Percentiles rank a stretch among this genome's conserved stretches.
These are phyloP conservation scores for Tephrocybe sp. DNA, from an alignment of 768 basidiomycete genomes.

Conservation along the genomic window DNA sequence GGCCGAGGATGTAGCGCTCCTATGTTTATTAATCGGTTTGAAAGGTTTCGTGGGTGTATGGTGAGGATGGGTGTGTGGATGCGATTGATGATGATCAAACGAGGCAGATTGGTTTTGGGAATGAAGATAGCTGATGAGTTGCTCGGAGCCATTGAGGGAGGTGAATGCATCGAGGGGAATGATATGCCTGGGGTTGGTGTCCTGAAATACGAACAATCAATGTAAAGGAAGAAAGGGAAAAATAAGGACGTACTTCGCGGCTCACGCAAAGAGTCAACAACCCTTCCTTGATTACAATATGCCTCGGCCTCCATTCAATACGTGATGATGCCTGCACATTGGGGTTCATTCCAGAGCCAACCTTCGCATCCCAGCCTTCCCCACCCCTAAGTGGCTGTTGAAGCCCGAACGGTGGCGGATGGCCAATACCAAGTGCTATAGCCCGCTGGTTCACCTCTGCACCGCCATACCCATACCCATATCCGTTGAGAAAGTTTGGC, in stretches of 20 bases:
- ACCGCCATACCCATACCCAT: slow-evolving; percentile 9
- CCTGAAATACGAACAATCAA: slow-evolving; percentile 26
- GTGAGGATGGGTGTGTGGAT: neutral
- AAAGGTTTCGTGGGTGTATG: neutral
- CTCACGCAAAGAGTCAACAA: slow-evolving; percentile 53
- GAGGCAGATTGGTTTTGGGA: neutral
- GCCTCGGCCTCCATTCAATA: slow-evolving; percentile 61
- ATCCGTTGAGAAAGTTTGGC: slow-evolving; percentile 14
- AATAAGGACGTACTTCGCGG: slow-evolving; percentile 41
- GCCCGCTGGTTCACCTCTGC: neutral
- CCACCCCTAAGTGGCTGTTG: neutral
- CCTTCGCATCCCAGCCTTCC: neutral
- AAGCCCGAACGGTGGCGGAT: slow-evolving; percentile 5
- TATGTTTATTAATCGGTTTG: slow-evolving; percentile 2
- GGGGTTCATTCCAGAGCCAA: neutral
- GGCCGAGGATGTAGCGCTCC: neutral
- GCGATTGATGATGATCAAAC: neutral
- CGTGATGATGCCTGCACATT: slow-evolving; percentile 5
- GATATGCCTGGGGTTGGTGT: slow-evolving; percentile 35
- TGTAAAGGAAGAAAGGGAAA: neutral
- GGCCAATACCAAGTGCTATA: slow-evolving; percentile 10
- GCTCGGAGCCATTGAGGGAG: slow-evolving; percentile 43
- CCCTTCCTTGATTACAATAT: slow-evolving; percentile 62
- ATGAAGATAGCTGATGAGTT: slow-evolving; percentile 26
- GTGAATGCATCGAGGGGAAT: slow-evolving; percentile 40